These are phyloP conservation scores for Erodium maritimum DNA, from an alignment of 345 rosid genomes.

Conservation along the genomic window DNA sequence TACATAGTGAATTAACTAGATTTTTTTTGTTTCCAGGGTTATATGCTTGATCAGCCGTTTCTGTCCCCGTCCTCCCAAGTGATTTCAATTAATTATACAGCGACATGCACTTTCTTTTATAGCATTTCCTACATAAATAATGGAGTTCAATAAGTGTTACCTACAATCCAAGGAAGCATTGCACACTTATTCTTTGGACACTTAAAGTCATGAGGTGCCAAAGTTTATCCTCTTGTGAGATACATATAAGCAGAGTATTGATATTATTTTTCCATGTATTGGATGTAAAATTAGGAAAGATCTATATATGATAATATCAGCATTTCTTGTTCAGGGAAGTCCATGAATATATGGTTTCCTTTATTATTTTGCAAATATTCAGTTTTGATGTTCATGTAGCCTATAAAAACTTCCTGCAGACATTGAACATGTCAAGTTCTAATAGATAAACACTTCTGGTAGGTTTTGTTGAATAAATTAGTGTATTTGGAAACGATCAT, in stretches of 20 bases:
- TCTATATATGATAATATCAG: background rate
- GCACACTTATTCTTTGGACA: no score
- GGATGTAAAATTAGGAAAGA: background rate
- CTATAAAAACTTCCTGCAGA: background rate
- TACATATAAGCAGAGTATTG: background rate
- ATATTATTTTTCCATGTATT: background rate
- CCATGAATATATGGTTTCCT: background rate
- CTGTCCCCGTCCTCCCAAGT: no score
- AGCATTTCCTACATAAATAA: no score
- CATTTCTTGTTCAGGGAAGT: background rate
- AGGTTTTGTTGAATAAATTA: background rate
- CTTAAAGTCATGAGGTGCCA: no score
- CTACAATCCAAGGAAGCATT: no score
- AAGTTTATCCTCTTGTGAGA: background rate
- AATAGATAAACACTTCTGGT: background rate
- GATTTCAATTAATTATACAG: no score
- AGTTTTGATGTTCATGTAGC: background rate
- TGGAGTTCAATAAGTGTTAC: no score
- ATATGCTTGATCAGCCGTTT: no score
- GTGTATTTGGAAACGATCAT: background rate
- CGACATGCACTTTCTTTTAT: no score
- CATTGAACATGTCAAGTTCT: background rate
- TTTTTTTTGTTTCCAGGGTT: no score
- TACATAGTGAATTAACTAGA: no score
- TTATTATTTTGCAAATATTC: no score